Conservation (phyloP, 805 yeast genomes). For the Saccharomycopsis malanga region DNA sequence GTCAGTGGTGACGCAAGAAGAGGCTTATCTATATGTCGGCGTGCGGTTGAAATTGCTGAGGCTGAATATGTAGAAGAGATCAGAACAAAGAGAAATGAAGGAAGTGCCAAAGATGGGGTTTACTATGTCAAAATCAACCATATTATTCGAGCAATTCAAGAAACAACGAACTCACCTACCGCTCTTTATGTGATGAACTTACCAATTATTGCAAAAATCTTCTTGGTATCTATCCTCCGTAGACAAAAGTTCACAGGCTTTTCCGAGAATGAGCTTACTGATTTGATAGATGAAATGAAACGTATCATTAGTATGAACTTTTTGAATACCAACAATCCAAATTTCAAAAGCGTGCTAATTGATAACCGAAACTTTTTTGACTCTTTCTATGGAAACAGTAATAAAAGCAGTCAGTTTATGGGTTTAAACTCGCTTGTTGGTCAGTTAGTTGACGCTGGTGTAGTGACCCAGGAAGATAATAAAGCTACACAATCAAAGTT, state of each 20-base stretch:
- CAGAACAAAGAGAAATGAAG: slow-evolving; percentile 18
- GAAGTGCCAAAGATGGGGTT: slow-evolving; percentile 27
- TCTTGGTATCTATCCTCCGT: slow-evolving; percentile 61
- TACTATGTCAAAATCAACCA: slow-evolving; percentile 64
- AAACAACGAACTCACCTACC: slow-evolving; percentile 71
- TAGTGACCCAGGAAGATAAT: slow-evolving; percentile 59
- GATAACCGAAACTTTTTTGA: slow-evolving; percentile 11
- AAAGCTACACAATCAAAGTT: slow-evolving; percentile 61
- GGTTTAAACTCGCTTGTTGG: slow-evolving; percentile 55
- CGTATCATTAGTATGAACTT: slow-evolving; percentile 40
- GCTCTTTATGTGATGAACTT: slow-evolving; percentile 48
- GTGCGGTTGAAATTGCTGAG: slow-evolving; percentile 88
- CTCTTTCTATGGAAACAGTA: not conserved
- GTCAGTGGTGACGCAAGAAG: slow-evolving; percentile 97
- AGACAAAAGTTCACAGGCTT: slow-evolving; percentile 59
- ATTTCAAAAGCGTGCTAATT: slow-evolving; percentile 10
- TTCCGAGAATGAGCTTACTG: slow-evolving; percentile 68
- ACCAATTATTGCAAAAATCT: slow-evolving; percentile 62
- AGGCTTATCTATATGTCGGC: slow-evolving; percentile 76
- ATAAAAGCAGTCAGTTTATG: slow-evolving; percentile 26
- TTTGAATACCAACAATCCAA: slow-evolving; percentile 2
- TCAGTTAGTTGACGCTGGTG: slow-evolving; percentile 74
- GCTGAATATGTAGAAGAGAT: slow-evolving; percentile 39
- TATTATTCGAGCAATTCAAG: slow-evolving; percentile 72
- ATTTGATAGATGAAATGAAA: slow-evolving; percentile 69